These are phyloP conservation scores for Coix lacrymajobi DNA, from an alignment of 176 grass and related monocot species.

Conservation along the genomic window DNA sequence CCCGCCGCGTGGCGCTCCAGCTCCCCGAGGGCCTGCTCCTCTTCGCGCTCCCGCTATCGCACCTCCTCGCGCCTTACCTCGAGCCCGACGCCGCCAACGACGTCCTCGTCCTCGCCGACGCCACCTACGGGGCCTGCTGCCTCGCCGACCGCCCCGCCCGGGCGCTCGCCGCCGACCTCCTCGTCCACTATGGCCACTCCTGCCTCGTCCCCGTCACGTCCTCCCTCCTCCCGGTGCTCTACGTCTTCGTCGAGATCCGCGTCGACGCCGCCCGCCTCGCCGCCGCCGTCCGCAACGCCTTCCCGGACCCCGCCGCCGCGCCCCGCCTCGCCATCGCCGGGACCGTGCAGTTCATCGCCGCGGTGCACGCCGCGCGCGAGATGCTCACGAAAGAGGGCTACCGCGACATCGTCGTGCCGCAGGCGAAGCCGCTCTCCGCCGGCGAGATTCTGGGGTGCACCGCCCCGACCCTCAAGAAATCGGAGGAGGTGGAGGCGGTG, in stretches of 20 bases:
- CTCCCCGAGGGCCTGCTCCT: conserved; percentile 93
- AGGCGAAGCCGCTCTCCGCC: conserved; percentile 80
- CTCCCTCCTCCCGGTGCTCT: conserved; percentile 81
- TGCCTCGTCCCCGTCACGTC: conserved; percentile 87
- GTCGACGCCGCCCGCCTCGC: conserved; percentile 67
- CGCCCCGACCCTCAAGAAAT: conserved; percentile 54
- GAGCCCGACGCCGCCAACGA: conserved; percentile 37
- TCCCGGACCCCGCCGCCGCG: conserved; percentile 30
- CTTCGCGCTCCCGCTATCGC: conserved; percentile 78
- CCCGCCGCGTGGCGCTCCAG: conserved; percentile 71
- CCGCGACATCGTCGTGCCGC: conserved; percentile 58
- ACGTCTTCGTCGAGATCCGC: conserved; percentile 94
- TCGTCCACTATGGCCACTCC: conserved; percentile 93
- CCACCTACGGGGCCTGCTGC: conserved; percentile 94
- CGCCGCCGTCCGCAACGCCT: conserved; percentile 42
- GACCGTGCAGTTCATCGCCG: conserved; percentile 81
- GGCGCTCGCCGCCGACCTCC: conserved; percentile 71
- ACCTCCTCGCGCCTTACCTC: conserved; percentile 71
- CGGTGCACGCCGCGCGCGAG: conserved; percentile 74
- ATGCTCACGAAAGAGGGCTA: conserved; percentile 53
- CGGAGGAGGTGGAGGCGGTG: conserved; percentile 48
- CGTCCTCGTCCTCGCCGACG: conserved; percentile 79
- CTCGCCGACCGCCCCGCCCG: conserved; percentile 54
- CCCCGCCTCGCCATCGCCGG: conserved; percentile 71
- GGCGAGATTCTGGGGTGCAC: conserved; percentile 93